phyloP scores from a whole-genome alignment of 2,329 filamentous ascomycete species.

The Trichoderma aggressivum region DNA sequence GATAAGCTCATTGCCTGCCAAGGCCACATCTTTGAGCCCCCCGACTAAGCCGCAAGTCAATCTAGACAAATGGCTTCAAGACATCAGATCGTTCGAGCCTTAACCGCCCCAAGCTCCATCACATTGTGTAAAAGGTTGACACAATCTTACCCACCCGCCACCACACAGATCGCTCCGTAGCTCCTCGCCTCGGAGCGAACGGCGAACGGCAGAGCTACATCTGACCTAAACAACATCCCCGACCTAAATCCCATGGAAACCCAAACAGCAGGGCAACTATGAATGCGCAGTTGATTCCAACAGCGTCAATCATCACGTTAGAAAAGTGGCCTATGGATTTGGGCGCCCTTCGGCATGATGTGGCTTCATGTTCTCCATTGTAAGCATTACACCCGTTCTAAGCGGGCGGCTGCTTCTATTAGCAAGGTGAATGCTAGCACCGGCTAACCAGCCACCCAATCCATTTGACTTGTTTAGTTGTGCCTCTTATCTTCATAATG shows the following conservation, averaged over 20 bases:
- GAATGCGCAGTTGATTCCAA: background rate
- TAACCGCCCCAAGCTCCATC: background rate
- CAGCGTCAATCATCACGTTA: background rate
- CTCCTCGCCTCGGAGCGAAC: constrained; percentile 4
- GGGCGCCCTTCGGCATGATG: background rate
- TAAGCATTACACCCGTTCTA: constrained; percentile 7
- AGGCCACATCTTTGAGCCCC: background rate
- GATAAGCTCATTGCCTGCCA: background rate
- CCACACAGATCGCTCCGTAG: background rate
- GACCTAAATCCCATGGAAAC: background rate
- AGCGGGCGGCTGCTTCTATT: background rate
- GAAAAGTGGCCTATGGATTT: background rate
- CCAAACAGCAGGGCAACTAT: background rate
- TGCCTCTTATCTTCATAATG: constrained; percentile 15
- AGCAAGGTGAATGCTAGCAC: background rate
- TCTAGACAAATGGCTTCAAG: background rate
- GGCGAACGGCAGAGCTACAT: background rate
- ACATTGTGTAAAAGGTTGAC: background rate
- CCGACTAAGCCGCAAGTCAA: background rate
- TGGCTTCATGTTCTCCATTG: background rate
- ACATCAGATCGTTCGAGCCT: background rate
- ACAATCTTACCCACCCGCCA: background rate
- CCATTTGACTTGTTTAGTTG: background rate
- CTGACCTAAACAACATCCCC: background rate
- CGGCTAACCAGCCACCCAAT: background rate